Evolutionary conservation across 1,284 basidiomycete genomes (phyloP).

Genomic region (Microbotryum intermedium): DNA sequence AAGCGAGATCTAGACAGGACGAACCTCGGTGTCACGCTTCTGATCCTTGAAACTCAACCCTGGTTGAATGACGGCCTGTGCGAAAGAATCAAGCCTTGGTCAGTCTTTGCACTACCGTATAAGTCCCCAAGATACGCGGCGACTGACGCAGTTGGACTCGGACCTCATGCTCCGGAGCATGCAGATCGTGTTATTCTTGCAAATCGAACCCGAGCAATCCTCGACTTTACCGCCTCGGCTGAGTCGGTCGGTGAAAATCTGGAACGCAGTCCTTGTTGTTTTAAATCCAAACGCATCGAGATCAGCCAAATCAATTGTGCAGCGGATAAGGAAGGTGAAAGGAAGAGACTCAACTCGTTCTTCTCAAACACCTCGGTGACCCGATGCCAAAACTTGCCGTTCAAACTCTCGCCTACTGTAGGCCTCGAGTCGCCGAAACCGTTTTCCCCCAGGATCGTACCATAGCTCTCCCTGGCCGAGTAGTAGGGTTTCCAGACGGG

Average conservation of each 20-base stretch:
- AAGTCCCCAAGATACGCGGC: neutral
- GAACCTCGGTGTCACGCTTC: conserved; percentile 27
- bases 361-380: conserved; percentile 50
- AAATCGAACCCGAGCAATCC: conserved; percentile 15
- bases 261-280: conserved; percentile 23
- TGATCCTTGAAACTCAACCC: conserved; percentile 28
- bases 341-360: conserved; percentile 45
- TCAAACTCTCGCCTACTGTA: conserved; percentile 33
- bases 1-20: neutral
- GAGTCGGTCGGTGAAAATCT: conserved; percentile 20
- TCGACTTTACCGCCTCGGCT: conserved; percentile 24
- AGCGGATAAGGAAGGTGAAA: neutral
- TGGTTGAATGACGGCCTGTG: conserved; percentile 22
- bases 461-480: conserved; percentile 48
- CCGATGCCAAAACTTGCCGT: conserved; percentile 53
- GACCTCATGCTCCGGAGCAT: conserved; percentile 25
- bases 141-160: conserved; percentile 26
- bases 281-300: neutral
- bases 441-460: conserved; percentile 8
- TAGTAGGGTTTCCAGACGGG: conserved; percentile 53
- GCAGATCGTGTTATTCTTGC: conserved; percentile 28
- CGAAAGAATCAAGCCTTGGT: no score
- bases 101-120: neutral
- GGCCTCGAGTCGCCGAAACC: conserved; percentile 4
- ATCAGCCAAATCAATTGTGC: no score